These are phyloP conservation scores for Phtheirospermum japonicum DNA, from an alignment of 257 asterid genomes.

Conservation along the genomic window DNA sequence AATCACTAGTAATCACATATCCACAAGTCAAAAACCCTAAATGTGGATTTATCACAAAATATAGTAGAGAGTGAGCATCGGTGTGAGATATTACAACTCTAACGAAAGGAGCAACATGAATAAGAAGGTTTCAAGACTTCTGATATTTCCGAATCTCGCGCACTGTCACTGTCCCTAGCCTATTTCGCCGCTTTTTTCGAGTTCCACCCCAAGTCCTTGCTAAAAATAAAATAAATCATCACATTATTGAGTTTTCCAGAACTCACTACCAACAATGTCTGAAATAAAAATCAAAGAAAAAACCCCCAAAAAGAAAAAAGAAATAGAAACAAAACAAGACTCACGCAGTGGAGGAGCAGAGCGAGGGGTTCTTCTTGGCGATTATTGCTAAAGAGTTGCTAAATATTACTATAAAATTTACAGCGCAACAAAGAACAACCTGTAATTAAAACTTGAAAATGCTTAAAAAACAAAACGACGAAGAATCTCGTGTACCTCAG, in stretches of 20 bases:
- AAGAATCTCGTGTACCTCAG: conserved; percentile 25
- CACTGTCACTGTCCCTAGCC: conserved; percentile 62
- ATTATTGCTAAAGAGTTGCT: conserved; percentile 32
- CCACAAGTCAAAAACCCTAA: not conserved
- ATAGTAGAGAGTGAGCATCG: not conserved
- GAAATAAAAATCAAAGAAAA: not conserved
- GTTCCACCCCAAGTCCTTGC: conserved; percentile 29
- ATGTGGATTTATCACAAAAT: not conserved
- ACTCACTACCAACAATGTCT: conserved; percentile 7
- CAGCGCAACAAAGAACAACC: not conserved
- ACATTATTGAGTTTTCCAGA: not conserved
- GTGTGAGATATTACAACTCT: conserved; percentile 41
- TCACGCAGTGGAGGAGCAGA: conserved; percentile 35
- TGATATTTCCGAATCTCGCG: conserved; percentile 68
- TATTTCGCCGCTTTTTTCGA: conserved; percentile 42
- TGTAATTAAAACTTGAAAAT: conserved; percentile 40
- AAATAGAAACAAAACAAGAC: conserved; percentile 16
- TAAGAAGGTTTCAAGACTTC: conserved; percentile 46
- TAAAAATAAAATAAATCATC: conserved; percentile 21
- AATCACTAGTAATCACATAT: conserved; percentile 10
- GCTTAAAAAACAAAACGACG: not conserved
- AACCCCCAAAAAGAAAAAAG: not conserved
- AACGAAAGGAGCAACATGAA: conserved; percentile 72
- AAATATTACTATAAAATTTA: conserved; percentile 1
- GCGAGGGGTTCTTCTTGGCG: conserved; percentile 37